A percentile compares a stretch with the other conserved stretches of the same genome.
phyloP scores from a whole-genome alignment of 1,139 yeast genomes.

The Magnusiomyces clavatus region DNA sequence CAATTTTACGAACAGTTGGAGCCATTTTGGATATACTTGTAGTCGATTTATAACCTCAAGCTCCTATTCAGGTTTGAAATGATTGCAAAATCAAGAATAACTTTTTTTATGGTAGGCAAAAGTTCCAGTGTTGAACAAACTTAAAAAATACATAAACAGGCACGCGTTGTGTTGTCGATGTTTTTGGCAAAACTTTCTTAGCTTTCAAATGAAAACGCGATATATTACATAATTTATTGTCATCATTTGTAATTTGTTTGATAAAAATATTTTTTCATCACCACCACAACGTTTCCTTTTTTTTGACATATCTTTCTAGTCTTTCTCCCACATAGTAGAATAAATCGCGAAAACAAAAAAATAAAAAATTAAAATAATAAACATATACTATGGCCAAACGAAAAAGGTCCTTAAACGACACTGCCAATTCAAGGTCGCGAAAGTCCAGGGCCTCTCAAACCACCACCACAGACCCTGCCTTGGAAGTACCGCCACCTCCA shows the following conservation, averaged over 20 bases:
- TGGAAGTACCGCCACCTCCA: slow-evolving; percentile 6
- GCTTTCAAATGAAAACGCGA: too few species aligned
- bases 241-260: not conserved
- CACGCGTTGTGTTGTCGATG: too few species aligned
- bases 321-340: not conserved
- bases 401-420: slow-evolving; percentile 9
- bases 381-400: slow-evolving; percentile 13
- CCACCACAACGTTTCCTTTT: not conserved
- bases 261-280: not conserved
- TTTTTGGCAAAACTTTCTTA: too few species aligned
- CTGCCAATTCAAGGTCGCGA: slow-evolving; percentile 7
- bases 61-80: too few species aligned
- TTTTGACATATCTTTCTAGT: not conserved
- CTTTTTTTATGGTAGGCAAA: too few species aligned
- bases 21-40: too few species aligned
- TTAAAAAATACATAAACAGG: too few species aligned
- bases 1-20: too few species aligned
- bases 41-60: too few species aligned
- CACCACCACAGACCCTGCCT: not conserved
- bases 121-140: too few species aligned
- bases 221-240: too few species aligned
- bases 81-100: too few species aligned
- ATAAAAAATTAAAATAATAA: not conserved
- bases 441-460: slow-evolving; percentile 1
- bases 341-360: not conserved